Evolutionary conservation across 2,329 filamentous ascomycete genomes (phyloP), one percentile per base, ranked within the genome.

Genomic region (Ophiostoma ips): DNA sequence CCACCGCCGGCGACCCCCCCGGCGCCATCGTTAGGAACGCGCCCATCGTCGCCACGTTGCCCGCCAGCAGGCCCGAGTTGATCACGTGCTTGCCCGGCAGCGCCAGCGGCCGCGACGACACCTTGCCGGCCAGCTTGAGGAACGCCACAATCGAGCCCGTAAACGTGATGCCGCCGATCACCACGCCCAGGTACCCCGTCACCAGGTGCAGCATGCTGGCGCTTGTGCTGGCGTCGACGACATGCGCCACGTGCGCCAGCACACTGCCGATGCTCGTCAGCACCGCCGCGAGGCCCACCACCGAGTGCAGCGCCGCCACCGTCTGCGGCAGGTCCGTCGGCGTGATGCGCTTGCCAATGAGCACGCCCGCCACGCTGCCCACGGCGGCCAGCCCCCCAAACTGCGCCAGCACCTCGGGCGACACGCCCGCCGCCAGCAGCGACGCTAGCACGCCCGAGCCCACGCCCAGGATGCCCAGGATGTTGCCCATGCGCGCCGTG

Each of bases 111-210:
- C 76, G 79, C 0, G 87, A 94, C 0, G 83, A 83, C 80, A 94
- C 88, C 54, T 72, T 80, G 3, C 86, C 87, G 1, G 84, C 81
- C 2, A 95, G 77, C 64, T 95, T 95, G 61, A 94, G 64, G 66
- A 94, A 94, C 0, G 88, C 88, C 0, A 95, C 85, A 47, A 95
- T 82, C 2, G 86, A 92, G 2, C 88, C 88, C 0, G 87, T 95
- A 61, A 95, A 95, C 0, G 88, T 95, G 33, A 94, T 81, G 50
- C 88, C 88, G 70, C 79, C 86, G 49, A 95, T 94, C 0, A 94
- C 68, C 7, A 94, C 87, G 47, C 87, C 88, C 0, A 94, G 68
- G 59, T 94, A 94, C 0, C 84, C 87, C 2, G 85, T 88, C 2
- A 94, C 84, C 60, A 95, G 76, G 60, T 94, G 88, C 10, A 94